Conservation (phyloP, 768 basidiomycete species). For the Dictyophora rubrovolvata region DNA sequence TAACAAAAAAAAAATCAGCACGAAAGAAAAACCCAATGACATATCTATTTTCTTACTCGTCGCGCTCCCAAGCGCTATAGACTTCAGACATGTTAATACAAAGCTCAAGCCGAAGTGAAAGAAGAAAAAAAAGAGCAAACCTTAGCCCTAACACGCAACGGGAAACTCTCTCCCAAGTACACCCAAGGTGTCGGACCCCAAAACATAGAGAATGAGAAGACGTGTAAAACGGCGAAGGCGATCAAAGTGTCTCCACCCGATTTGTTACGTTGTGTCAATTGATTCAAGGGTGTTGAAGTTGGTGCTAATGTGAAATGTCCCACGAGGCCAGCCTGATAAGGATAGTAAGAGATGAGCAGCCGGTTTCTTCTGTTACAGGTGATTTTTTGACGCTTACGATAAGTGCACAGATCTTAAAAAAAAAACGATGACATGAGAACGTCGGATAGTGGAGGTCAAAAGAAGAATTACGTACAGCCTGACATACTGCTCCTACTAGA, state of each 20-base stretch:
- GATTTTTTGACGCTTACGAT: conserved; percentile 29
- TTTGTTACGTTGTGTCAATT: conserved; percentile 46
- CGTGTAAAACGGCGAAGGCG: conserved; percentile 69
- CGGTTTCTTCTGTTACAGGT: neutral
- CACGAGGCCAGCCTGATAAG: conserved; percentile 49
- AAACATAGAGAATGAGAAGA: conserved; percentile 60
- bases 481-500: conserved; percentile 49
- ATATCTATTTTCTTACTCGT: conserved; percentile 28
- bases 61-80: conserved; percentile 65
- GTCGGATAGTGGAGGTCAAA: neutral
- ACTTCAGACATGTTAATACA: neutral
- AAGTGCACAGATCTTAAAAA: conserved; percentile 35
- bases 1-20: conserved; percentile 9
- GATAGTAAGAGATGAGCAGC: neutral
- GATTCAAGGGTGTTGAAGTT: conserved; percentile 32
- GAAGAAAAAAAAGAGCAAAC: conserved; percentile 7
- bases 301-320: conserved; percentile 61
- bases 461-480: conserved; percentile 28
- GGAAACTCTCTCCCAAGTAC: conserved; percentile 73
- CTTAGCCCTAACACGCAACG: conserved; percentile 69
- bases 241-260: conserved; percentile 58
- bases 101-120: neutral
- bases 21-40: neutral
- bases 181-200: conserved; percentile 70
- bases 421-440: neutral